These are phyloP conservation scores for Pichia sp. DNA, from an alignment of 1,139 yeast genomes.

Conservation along the genomic window DNA sequence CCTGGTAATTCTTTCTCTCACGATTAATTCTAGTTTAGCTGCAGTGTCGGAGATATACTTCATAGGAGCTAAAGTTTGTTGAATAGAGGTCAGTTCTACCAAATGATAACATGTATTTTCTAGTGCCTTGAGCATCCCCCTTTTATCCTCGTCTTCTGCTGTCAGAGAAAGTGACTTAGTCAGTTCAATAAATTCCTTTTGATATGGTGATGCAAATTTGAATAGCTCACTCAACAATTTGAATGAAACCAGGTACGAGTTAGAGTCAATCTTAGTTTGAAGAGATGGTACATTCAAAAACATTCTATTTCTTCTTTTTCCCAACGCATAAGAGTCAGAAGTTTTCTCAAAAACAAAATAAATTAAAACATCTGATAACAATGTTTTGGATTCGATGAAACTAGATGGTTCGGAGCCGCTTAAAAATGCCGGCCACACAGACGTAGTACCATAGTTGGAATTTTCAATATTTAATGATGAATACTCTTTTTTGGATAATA, in stretches of 20 bases:
- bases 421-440: conserved; percentile 80
- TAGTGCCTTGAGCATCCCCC: conserved; percentile 47
- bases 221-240: conserved; percentile 58
- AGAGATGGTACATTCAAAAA: conserved; percentile 62
- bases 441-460: conserved; percentile 23
- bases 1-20: conserved; percentile 19
- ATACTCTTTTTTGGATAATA: conserved; percentile 44
- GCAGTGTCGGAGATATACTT: conserved; percentile 26
- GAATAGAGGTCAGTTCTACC: conserved; percentile 32
- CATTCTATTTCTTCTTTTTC: conserved; percentile 32
- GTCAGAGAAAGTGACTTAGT: conserved; percentile 42
- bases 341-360: conserved; percentile 19
- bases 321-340: conserved; percentile 17
- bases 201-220: conserved; percentile 56
- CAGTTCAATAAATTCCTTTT: conserved; percentile 47
- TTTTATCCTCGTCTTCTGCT: conserved; percentile 52
- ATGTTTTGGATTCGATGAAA: conserved; percentile 11
- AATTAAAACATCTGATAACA: conserved; percentile 22
- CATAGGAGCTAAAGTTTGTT: conserved; percentile 35
- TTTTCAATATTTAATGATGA: conserved; percentile 24
- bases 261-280: conserved; percentile 62
- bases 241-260: conserved; percentile 62
- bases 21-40: conserved; percentile 18
- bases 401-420: conserved; percentile 20
- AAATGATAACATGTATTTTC: conserved; percentile 29